Conservation (phyloP, 2,329 filamentous ascomycete genomes). For the Shiraia sp. region DNA sequence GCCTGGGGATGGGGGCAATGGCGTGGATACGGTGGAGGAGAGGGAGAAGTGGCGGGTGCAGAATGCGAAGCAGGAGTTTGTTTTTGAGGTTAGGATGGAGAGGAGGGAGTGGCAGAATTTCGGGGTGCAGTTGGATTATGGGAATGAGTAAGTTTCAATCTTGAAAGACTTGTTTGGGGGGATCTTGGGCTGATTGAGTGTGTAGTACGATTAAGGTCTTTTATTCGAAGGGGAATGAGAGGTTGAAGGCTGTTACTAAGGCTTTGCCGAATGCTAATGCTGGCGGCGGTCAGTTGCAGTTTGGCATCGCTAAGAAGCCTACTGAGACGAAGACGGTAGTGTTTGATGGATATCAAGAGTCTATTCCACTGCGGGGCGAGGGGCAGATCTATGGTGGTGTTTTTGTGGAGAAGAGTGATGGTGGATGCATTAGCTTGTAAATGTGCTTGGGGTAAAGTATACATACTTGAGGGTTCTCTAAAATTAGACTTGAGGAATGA, state of each 20-base stretch:
- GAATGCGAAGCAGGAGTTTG: constrained; percentile 22
- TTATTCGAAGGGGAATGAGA: constrained; percentile 19
- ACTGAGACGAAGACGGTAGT: constrained; percentile 32
- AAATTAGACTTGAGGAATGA: too few relatives aligned
- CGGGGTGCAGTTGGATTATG: constrained; percentile 27
- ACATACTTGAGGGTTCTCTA: neutral
- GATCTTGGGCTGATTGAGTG: constrained; percentile 3
- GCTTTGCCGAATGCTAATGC: constrained; percentile 24
- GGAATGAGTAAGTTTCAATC: constrained; percentile 17
- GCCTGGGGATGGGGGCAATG: constrained; percentile 22
- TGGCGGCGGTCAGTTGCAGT: constrained; percentile 31
- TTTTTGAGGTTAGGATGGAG: constrained; percentile 19
- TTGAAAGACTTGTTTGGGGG: neutral
- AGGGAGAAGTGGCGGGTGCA: constrained; percentile 25
- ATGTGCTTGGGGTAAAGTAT: neutral
- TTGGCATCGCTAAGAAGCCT: constrained; percentile 35
- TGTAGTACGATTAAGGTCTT: constrained; percentile 29
- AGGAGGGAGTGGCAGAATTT: constrained; percentile 31
- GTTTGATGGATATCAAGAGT: constrained; percentile 33
- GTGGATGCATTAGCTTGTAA: constrained; percentile 25
- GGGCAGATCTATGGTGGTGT: constrained; percentile 37
- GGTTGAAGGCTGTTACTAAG: constrained; percentile 17
- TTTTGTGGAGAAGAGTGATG: constrained; percentile 33
- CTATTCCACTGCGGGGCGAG: constrained; percentile 16
- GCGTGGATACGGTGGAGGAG: constrained; percentile 17